phyloP scores from a whole-genome alignment of 169 alveolate genomes.

The Plasmodium knowlesi region DNA sequence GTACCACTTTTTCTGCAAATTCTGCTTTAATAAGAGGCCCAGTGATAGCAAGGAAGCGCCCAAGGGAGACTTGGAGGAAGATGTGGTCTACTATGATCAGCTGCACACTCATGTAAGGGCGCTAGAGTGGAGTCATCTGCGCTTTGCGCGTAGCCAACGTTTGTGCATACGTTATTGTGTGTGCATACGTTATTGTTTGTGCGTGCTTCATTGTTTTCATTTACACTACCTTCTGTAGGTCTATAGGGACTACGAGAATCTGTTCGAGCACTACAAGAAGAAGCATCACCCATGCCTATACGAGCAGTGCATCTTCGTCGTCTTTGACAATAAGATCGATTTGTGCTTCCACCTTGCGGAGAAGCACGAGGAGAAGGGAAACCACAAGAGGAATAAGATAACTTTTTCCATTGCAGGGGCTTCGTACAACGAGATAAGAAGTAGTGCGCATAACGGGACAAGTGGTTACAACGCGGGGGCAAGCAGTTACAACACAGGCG shows the following conservation, averaged over 20 bases:
- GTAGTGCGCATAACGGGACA: background rate
- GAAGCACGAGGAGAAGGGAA: slow-evolving; percentile 71
- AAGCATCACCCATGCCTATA: slow-evolving; percentile 80
- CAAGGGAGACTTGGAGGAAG: slow-evolving; percentile 23
- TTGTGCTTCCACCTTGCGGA: slow-evolving; percentile 78
- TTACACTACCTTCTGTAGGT: slow-evolving; percentile 30
- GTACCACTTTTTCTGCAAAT: slow-evolving; percentile 70
- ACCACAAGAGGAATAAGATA: slow-evolving; percentile 42
- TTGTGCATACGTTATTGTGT: background rate
- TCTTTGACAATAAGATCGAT: slow-evolving; percentile 80
- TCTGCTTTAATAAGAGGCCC: slow-evolving; percentile 58
- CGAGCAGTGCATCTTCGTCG: slow-evolving; percentile 82
- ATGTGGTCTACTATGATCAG: slow-evolving; percentile 55
- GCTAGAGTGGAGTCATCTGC: background rate
- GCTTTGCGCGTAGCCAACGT: background rate
- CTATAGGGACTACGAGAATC: slow-evolving; percentile 74
- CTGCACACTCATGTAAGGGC: slow-evolving; percentile 44
- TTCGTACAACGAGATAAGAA: slow-evolving; percentile 62
- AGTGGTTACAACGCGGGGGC: background rate
- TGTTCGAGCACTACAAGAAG: slow-evolving; percentile 77
- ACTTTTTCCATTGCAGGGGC: slow-evolving; percentile 65
- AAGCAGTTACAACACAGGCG: background rate
- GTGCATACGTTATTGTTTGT: background rate
- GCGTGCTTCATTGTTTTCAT: background rate
- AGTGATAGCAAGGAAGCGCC: slow-evolving; percentile 14